phyloP scores from a whole-genome alignment of 2,329 filamentous ascomycete species.

The Colletotrichum chrysophilum region DNA sequence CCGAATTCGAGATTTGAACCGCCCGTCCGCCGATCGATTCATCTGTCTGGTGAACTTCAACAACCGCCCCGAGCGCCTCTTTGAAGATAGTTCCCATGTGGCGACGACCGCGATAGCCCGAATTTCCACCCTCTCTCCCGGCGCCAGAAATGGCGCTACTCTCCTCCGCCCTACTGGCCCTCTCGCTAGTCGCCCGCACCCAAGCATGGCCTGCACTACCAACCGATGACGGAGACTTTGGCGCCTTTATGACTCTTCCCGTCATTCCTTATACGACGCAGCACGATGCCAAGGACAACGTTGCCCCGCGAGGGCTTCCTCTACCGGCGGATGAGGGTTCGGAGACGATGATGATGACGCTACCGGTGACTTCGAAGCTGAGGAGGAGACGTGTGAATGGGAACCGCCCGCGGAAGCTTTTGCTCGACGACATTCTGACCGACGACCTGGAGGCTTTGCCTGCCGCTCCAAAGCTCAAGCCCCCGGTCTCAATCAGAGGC shows the following conservation, averaged over 20 bases:
- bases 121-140: neutral
- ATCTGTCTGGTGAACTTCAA: neutral
- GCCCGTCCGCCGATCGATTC: neutral
- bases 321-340: slow-evolving; percentile 8
- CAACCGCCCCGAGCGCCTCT: neutral
- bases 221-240: slow-evolving; percentile 11
- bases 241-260: slow-evolving; percentile 8
- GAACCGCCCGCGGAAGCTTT: neutral
- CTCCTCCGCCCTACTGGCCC: slow-evolving; percentile 17
- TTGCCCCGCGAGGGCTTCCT: slow-evolving; percentile 3
- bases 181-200: slow-evolving; percentile 5
- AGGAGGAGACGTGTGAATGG: neutral
- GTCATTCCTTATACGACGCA: slow-evolving; percentile 19
- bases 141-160: slow-evolving; percentile 14
- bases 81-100: slow-evolving; percentile 14
- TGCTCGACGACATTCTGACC: neutral
- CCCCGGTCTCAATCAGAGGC: neutral
- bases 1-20: neutral
- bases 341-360: slow-evolving; percentile 5
- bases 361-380: slow-evolving; percentile 1
- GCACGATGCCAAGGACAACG: neutral
- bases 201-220: slow-evolving; percentile 23
- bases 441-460: neutral
- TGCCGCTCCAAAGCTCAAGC: neutral
- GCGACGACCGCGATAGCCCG: slow-evolving; percentile 20